phyloP scores from a whole-genome alignment of 306 rosid genomes.

The Sindora glabra region DNA sequence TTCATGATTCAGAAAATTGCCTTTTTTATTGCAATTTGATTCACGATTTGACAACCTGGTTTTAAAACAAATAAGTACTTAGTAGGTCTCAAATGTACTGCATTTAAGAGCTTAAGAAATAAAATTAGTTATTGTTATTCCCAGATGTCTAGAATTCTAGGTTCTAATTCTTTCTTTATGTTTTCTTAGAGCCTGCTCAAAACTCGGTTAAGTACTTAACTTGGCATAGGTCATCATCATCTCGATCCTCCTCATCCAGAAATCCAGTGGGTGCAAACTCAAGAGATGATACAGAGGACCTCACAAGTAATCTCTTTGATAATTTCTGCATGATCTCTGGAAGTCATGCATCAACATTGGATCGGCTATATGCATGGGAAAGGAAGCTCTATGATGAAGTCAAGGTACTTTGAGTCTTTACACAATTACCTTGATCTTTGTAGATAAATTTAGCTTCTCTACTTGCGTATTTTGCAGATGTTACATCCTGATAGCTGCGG shows the following conservation, averaged over 20 bases:
- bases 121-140: not conserved
- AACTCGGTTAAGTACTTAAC: slow-evolving; percentile 61
- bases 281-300: slow-evolving; percentile 56
- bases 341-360: slow-evolving; percentile 96
- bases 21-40: too few species aligned
- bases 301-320: slow-evolving; percentile 49
- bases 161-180: slow-evolving; percentile 10
- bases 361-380: slow-evolving; percentile 95
- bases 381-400: slow-evolving; percentile 96
- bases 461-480: not conserved
- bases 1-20: too few species aligned
- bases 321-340: slow-evolving; percentile 77
- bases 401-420: slow-evolving; percentile 52
- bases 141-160: not conserved
- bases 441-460: too few species aligned
- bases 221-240: slow-evolving; percentile 83
- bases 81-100: not conserved
- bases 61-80: not conserved
- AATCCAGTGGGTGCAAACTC: slow-evolving; percentile 61
- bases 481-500: not conserved
- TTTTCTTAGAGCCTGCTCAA: slow-evolving; percentile 61
- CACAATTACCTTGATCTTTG: not conserved
- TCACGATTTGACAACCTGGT: too few species aligned
- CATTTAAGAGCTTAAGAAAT: not conserved
- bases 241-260: slow-evolving; percentile 85